phyloP scores from a whole-genome alignment of 495 filamentous ascomycete genomes.

The Geoglossum glabrum region DNA sequence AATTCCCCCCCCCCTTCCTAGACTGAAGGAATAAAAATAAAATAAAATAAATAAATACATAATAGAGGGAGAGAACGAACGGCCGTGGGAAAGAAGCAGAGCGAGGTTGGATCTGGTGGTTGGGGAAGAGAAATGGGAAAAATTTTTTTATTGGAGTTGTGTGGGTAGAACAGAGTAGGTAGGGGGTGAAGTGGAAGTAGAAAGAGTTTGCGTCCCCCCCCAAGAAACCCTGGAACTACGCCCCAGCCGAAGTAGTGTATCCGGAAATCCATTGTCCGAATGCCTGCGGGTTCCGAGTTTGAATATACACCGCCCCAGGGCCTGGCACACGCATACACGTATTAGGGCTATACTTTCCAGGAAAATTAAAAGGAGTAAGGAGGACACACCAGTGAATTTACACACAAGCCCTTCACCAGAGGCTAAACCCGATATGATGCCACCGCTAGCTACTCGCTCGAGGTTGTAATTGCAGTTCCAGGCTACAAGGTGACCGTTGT shows the following conservation, averaged over 20 bases:
- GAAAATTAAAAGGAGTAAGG: background rate
- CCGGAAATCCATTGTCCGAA: conserved; percentile 32
- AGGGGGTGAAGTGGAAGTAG: too few relatives aligned
- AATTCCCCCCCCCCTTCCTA: too few relatives aligned
- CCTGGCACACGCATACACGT: conserved; percentile 18
- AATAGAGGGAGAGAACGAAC: too few relatives aligned
- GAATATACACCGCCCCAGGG: conserved; percentile 81
- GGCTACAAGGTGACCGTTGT: conserved; percentile 90
- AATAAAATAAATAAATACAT: too few relatives aligned
- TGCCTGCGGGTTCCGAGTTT: conserved; percentile 63
- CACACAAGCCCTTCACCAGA: conserved; percentile 80
- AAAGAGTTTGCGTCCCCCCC: too few relatives aligned
- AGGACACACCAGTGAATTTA: conserved; percentile 49
- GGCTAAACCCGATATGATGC: conserved; percentile 59
- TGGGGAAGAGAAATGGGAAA: too few relatives aligned
- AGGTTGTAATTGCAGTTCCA: conserved; percentile 93
- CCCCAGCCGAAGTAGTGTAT: conserved; percentile 9
- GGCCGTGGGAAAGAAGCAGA: too few relatives aligned
- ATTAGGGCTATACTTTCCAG: background rate
- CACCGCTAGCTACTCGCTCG: conserved; percentile 74
- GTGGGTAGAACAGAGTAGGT: too few relatives aligned
- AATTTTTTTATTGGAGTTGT: too few relatives aligned
- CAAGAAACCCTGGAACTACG: background rate
- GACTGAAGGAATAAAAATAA: too few relatives aligned
- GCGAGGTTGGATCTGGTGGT: too few relatives aligned